Evolutionary conservation across 306 rosid genomes (phyloP), one percentile per base, ranked within the genome.

Genomic region (Mucuna pruriens): DNA sequence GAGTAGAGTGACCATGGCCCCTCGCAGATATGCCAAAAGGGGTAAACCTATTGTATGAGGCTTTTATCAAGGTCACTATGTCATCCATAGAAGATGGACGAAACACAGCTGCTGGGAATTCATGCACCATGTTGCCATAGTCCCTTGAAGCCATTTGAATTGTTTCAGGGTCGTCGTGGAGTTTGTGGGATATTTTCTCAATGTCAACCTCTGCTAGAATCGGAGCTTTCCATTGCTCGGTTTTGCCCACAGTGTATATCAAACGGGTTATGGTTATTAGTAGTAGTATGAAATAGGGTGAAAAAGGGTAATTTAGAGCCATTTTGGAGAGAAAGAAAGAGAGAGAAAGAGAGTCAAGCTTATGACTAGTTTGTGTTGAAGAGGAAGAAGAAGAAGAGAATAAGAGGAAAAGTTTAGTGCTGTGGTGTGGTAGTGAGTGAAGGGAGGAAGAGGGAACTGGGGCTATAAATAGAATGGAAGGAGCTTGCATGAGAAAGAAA

Each of bases 1-100:
- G 33, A 1, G 85, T 85, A 1, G 97, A 92, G 69, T 92, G 97
- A 22, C 95, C 97, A 0, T 91, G 88, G 0, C 97, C 97, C 80
- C 93, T 87, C 0, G 87, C 88, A 0, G 94, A 90, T 51, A 92
- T 81, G 8, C 0, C 5, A 66, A 90, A 91, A 6, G 95, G 94
- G 34, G 66, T 48, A 7, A 87, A 38, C 55, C 76, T 75, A 29
- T 67, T 69, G 91, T 88, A 57, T 0, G 97, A 76, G 33, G 78
- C 72, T 34, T 86, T 83, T 4, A 92, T 74, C 58, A 92, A 48
- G 73, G 40, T 54, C 0, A 23, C 71, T 22, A 92, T 82, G 66
- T 92, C 97, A 22, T 80, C 9, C 13, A 77, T n/a, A 9, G 95
- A 92, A 46, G 91, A 71, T 29, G 97, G 97, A 45, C 73, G 82